These are phyloP conservation scores for Pythium myriotylum DNA, from an alignment of 352 stramenopile species.

Conservation along the genomic window DNA sequence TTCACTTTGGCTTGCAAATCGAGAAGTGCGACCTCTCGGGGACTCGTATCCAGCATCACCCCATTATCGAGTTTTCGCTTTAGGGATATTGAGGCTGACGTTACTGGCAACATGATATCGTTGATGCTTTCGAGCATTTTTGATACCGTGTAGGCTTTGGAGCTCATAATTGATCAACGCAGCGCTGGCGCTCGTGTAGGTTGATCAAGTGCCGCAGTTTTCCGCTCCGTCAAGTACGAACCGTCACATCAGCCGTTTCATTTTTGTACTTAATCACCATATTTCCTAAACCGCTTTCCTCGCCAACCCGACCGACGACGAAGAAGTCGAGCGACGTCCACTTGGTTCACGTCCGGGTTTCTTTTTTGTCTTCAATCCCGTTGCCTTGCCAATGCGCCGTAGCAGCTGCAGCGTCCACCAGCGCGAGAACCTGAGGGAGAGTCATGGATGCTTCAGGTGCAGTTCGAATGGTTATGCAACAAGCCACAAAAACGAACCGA, in stretches of 20 bases:
- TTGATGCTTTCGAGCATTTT: conserved; percentile 88
- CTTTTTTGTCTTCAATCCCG: conserved; percentile 78
- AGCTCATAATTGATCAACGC: conserved; percentile 24
- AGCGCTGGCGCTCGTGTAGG: too few relatives aligned
- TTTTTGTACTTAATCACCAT: conserved; percentile 3
- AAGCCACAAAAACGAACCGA: conserved; percentile 34
- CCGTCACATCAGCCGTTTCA: conserved; percentile 19
- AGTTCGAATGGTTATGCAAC: not conserved
- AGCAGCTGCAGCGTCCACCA: conserved; percentile 86
- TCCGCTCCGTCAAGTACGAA: not conserved
- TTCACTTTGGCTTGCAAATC: conserved; percentile 80
- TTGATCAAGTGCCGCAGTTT: not conserved
- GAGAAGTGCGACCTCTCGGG: conserved; percentile 73
- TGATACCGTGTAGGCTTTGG: conserved; percentile 78
- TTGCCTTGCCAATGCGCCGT: conserved; percentile 77
- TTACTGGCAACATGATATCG: conserved; percentile 71
- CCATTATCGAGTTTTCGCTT: conserved; percentile 80
- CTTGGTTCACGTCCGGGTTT: conserved; percentile 19
- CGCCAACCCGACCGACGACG: not conserved
- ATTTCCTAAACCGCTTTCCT: not conserved
- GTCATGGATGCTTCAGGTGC: not conserved
- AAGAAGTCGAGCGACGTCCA: not conserved
- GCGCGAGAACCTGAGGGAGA: conserved; percentile 61
- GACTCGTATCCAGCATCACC: conserved; percentile 77
- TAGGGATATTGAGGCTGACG: conserved; percentile 52